Evolutionary conservation across 2,329 filamentous ascomycete genomes (phyloP).

Genomic region (Fusarium sp.): DNA sequence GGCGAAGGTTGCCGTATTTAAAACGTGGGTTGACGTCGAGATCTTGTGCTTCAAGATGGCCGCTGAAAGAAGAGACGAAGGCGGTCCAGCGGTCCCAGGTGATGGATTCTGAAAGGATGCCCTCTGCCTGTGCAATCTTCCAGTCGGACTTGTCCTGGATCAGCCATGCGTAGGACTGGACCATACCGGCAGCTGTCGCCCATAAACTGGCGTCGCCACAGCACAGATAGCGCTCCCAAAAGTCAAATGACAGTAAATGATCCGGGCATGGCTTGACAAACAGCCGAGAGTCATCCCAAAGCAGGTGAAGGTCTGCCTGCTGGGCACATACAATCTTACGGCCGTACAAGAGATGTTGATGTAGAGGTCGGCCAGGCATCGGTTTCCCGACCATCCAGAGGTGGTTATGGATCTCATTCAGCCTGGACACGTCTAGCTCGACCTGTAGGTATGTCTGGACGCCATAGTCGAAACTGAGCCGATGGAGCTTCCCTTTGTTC

Average conservation of each 20-base stretch:
- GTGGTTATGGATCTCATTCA: not conserved
- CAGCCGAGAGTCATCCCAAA: not conserved
- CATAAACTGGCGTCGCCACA: accelerated
- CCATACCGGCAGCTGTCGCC: accelerated
- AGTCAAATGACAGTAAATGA: not conserved
- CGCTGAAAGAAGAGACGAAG: not conserved
- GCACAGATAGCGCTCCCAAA: not conserved
- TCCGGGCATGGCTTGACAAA: not conserved
- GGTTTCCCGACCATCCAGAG: not conserved
- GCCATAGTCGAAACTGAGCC: not conserved
- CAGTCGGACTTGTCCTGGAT: not conserved
- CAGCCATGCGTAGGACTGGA: not conserved
- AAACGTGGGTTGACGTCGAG: not conserved
- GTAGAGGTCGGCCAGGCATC: not conserved
- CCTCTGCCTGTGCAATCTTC: not conserved
- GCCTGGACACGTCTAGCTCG: not conserved
- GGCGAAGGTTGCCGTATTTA: not conserved
- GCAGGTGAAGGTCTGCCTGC: not conserved
- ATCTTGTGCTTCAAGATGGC: not conserved
- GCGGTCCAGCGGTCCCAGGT: not conserved
- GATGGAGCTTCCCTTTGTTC: not conserved
- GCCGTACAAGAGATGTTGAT: not conserved
- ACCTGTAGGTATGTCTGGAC: accelerated
- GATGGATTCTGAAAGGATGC: accelerated
- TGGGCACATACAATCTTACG: accelerated